Evolutionary conservation across 2,329 filamentous ascomycete genomes (phyloP), one percentile per base, ranked within the genome.

Genomic region (Plectosphaerella sp.): DNA sequence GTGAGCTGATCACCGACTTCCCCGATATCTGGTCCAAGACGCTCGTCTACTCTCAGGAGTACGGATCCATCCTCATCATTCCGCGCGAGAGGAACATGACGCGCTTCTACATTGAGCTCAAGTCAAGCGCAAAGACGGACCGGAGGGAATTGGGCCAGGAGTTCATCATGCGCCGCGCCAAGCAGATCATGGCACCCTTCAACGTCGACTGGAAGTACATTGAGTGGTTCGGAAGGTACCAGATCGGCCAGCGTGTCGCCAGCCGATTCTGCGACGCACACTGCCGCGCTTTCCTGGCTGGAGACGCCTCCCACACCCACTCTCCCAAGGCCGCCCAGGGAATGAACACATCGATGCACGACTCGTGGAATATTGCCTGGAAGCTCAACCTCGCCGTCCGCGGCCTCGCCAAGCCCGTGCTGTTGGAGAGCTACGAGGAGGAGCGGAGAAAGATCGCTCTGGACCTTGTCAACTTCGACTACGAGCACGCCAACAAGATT

Each of bases 21-120:
- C 87, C 87, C 1, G 86, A 89, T 60, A 79, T 89, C 47, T 89
- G 86, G 85, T 87, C 82, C 65, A 89, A 89, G 69, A 84, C 85
- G 0, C 78, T 87, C 1, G 76, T 89, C 8, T 85, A 86, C 57
- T 86, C 83, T 3, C 81, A 88, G 55, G 75, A 81, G 53, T 75
- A 82, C 45, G 87, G 87, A 3, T 87, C 86, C 0, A 83, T 89
- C 45, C 74, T 90, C n/a, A 86, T 88, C 64, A 86, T 89, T 50
- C 87, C 87, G 5, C 80, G 87, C 39, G 87, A 90, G 65, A 76
- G 84, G 42, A 87, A 87, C 61, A 83, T 89, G 78, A 89, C 86
- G 1, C 79, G 87, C 45, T 73, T 82, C 60, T 82, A 82, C 59
- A 79, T 82, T 53, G 78, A 82, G 64, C 73, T 82, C 51, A 81